Evolutionary conservation across 1,284 basidiomycete species (phyloP).

Genomic region (Sporisorium sorghi): DNA sequence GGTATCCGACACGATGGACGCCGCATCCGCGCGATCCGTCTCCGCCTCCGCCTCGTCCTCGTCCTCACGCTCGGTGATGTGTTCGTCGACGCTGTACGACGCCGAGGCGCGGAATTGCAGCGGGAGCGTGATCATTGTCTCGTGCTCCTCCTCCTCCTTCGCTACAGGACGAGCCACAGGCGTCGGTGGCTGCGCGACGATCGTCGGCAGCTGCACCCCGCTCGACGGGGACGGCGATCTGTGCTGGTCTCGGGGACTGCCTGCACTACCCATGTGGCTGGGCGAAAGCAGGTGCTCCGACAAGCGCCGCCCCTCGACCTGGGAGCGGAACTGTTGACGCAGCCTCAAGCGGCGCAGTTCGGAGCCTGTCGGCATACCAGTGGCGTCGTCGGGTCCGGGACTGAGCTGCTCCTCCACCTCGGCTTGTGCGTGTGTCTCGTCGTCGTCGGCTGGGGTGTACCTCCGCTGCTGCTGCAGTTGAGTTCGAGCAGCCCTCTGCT

Average conservation of each 20-base stretch:
- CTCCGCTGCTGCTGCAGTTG: too few relatives aligned
- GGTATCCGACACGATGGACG: constrained; percentile 8
- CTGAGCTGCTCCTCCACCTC: constrained; percentile 5
- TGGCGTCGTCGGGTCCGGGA: not conserved
- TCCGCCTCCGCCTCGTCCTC: too few relatives aligned
- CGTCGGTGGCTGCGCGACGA: constrained; percentile 12
- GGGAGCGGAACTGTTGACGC: constrained; percentile 4
- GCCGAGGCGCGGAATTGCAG: not conserved
- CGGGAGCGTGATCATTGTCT: constrained; percentile 4
- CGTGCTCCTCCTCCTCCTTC: not conserved
- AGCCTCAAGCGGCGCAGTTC: constrained; percentile 4
- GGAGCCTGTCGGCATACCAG: constrained; percentile 4
- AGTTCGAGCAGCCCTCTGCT: too few relatives aligned
- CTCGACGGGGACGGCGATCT: too few relatives aligned
- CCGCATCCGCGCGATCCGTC: too few relatives aligned
- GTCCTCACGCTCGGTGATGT: not conserved
- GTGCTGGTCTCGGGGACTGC: too few relatives aligned
- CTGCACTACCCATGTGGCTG: too few relatives aligned
- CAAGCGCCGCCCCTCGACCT: constrained; percentile 6
- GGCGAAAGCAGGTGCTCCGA: too few relatives aligned
- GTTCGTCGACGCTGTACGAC: not conserved
- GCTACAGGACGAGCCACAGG: not conserved
- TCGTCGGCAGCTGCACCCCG: not conserved
- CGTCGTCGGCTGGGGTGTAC: too few relatives aligned
- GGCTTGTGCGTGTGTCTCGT: too few relatives aligned